These are phyloP conservation scores for Medicago truncatula DNA, from an alignment of 306 rosid species.

Conservation along the genomic window MtrunA17r5.0-ANR NC_053042.1:5647501-5648000, in stretches of 20 bases:
- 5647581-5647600: neutral
- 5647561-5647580: slow-evolving; percentile 7
- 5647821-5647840: too few relatives aligned
- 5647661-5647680: slow-evolving; percentile 44
- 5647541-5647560: slow-evolving; percentile 30
- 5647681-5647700: slow-evolving; percentile 29
- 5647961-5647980: slow-evolving; percentile 9
- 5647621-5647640: slow-evolving; percentile 98
- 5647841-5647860: slow-evolving; percentile 20
- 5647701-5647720: neutral
- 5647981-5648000: neutral
- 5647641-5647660: slow-evolving; percentile 99
- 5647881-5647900: slow-evolving; percentile 10
- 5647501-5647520: neutral
- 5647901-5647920: slow-evolving; percentile 6
- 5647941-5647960: slow-evolving; percentile 10
- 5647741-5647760: slow-evolving; percentile 17
- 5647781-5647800: neutral
- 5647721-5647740: slow-evolving; percentile 30
- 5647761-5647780: too few relatives aligned
- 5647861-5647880: slow-evolving; percentile 28
- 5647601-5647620: slow-evolving; percentile 46
- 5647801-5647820: slow-evolving; percentile 6
- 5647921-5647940: slow-evolving; percentile 5
- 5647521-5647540: slow-evolving; percentile 23